Base-by-base conservation (phyloP, 2,329 filamentous ascomycete species). In the Aspergillus carbonarius region DNA sequence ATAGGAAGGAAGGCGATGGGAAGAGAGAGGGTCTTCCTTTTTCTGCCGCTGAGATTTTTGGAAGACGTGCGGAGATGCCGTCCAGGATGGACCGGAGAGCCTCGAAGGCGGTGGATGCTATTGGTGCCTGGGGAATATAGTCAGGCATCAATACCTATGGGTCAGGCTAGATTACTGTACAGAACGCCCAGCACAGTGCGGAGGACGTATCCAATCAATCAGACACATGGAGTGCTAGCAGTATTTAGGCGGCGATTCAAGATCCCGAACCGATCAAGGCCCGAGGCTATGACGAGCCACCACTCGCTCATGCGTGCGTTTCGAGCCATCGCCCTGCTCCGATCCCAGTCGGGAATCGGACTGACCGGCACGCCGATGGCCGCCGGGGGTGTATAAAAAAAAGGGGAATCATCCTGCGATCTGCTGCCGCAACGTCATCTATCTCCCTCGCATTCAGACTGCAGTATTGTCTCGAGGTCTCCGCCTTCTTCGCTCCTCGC, bases 11-110 rank as follows among this genome's bases (percentile, higher is more conserved):
- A 20, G 30, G 15, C 34, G 8, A 27, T 35, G 18, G 12, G 8
- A 30, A 34, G 30, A 18, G 17, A 18, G 35, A 23, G 18, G 37
- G 20, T 8, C 18, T 25, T 27, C 32, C 30, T 32, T 48, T 44
- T 48, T 46, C 35, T 35, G 20, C 53, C 15, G 30, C 44, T 37
- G 61, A 64, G 60, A 64, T 60, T 58, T 63, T 59, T 60, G 49
- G 57, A 48, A 32, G 40, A 56, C 48, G 17, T 44, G 35, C 44
- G 49, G 51, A 52, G 50, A 25, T 23, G 20, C 23, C 42, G 44
- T 48, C 23, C n/a, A 32, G 44, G 44, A 30, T 30, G 4, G 44
- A 5, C 23, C 25, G 25, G 44, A 18, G 25, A 23, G 23, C 18
- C 15, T 49, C 15, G 46, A 53, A 63, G 59, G 61, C 59, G 60